These are phyloP conservation scores for Colletotrichum limetticola DNA, from an alignment of 2,329 filamentous ascomycete genomes.

Conservation along the genomic window DNA sequence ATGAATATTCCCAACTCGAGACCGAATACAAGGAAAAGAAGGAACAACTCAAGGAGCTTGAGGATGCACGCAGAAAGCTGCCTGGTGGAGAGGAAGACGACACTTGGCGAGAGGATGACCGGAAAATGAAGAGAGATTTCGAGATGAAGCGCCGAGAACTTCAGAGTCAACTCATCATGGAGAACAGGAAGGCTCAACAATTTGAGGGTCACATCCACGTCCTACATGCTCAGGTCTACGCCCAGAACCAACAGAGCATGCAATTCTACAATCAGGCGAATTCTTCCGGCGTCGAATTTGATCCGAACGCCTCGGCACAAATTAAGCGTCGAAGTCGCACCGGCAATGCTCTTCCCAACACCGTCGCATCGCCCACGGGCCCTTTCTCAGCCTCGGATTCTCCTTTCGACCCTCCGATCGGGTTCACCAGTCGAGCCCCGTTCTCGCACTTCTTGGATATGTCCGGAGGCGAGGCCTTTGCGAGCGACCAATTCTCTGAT, in stretches of 20 bases:
- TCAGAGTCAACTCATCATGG: constrained; percentile 59
- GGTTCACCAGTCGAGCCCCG: constrained; percentile 61
- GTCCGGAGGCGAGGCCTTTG: constrained; percentile 46
- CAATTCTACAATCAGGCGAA: constrained; percentile 59
- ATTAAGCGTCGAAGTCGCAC: constrained; percentile 60
- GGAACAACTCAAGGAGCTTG: constrained; percentile 75
- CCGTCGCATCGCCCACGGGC: constrained; percentile 51
- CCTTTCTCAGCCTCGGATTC: constrained; percentile 53
- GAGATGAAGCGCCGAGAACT: constrained; percentile 63
- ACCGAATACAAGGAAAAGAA: constrained; percentile 73
- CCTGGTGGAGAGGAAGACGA: constrained; percentile 71
- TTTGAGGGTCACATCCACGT: constrained; percentile 60
- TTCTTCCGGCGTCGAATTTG: constrained; percentile 59
- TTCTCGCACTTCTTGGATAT: constrained; percentile 66
- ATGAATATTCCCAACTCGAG: constrained; percentile 73
- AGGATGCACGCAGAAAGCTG: constrained; percentile 74
- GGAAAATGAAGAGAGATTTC: constrained; percentile 66
- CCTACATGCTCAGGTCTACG: constrained; percentile 58
- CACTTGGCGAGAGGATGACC: constrained; percentile 63
- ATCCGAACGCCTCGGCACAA: constrained; percentile 52
- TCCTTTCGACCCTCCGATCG: constrained; percentile 60
- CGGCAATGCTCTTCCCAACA: constrained; percentile 58
- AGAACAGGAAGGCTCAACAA: constrained; percentile 58
- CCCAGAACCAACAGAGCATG: constrained; percentile 53
- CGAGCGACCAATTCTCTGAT: constrained; percentile 62